phyloP scores from a whole-genome alignment of 176 grass and related monocot genomes.

The Leersia perrieri region DNA sequence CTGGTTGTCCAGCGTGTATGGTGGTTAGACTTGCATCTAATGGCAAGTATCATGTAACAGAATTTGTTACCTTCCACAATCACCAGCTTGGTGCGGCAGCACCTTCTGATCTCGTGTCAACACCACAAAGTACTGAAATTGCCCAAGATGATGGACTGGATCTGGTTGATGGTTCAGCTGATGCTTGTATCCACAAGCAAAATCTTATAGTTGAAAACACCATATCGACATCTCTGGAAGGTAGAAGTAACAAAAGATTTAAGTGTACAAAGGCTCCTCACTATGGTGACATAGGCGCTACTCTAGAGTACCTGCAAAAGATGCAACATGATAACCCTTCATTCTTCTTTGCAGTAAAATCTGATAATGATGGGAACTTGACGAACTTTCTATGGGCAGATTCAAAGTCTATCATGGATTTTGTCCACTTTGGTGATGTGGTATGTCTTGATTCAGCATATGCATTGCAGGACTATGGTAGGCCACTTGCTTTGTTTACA shows the following conservation, averaged over 20 bases:
- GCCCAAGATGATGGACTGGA: conserved; percentile 46
- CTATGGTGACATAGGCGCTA: conserved; percentile 66
- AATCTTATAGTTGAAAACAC: conserved; percentile 18
- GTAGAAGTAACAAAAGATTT: conserved; percentile 47
- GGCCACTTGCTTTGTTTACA: conserved; percentile 75
- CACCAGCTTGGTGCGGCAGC: conserved; percentile 59
- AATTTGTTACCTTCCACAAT: conserved; percentile 89
- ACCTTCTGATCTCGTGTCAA: conserved; percentile 56
- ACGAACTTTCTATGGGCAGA: conserved; percentile 79
- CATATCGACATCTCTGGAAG: conserved; percentile 32
- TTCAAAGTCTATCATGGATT: conserved; percentile 79
- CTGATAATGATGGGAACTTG: conserved; percentile 71
- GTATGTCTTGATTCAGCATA: conserved; percentile 91
- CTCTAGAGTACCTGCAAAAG: conserved; percentile 81
- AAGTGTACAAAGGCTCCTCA: conserved; percentile 41
- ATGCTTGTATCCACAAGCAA: conserved; percentile 37
- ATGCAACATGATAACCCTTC: conserved; percentile 79
- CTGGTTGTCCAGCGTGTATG: conserved; percentile 92
- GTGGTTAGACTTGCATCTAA: conserved; percentile 63
- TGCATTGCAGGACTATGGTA: conserved; percentile 58
- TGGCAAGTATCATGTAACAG: conserved; percentile 81
- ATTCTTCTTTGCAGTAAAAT: conserved; percentile 72
- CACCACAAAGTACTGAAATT: conserved; percentile 45
- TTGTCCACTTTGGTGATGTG: conserved; percentile 75
- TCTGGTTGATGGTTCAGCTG: conserved; percentile 39